Evolutionary conservation across 371 early-diverging fungal species (phyloP).

Genomic region (Mycotypha africana): DNA sequence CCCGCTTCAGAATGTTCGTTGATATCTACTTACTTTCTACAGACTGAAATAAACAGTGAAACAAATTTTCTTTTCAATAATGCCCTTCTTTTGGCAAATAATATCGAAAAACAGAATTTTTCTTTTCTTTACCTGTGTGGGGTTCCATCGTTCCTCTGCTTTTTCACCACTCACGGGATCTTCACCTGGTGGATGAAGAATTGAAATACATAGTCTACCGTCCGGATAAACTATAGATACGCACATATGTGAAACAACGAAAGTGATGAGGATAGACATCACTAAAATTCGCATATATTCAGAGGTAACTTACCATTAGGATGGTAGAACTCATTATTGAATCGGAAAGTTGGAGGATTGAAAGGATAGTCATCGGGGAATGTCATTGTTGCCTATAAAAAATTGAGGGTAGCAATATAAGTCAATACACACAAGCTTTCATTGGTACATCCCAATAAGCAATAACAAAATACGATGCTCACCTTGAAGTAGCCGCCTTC

Average conservation of each 20-base stretch:
- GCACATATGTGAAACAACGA: too few species aligned
- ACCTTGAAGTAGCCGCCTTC: slow-evolving; percentile 92
- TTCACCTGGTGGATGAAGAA: slow-evolving; percentile 71
- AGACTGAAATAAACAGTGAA: slow-evolving; percentile 18
- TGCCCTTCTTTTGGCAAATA: background rate
- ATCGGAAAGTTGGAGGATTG: slow-evolving; percentile 77
- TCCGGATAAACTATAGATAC: slow-evolving; percentile 56
- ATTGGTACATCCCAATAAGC: background rate
- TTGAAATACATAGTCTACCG: slow-evolving; percentile 85
- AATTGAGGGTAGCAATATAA: too few species aligned
- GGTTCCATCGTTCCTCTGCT: slow-evolving; percentile 87
- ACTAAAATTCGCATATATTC: background rate
- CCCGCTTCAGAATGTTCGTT: too few species aligned
- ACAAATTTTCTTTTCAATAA: background rate
- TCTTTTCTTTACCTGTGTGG: slow-evolving; percentile 67
- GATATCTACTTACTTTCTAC: slow-evolving; percentile 38
- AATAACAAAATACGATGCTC: too few species aligned
- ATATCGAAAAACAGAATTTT: background rate
- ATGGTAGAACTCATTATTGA: slow-evolving; percentile 72
- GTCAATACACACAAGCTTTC: too few species aligned
- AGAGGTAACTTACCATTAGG: slow-evolving; percentile 53
- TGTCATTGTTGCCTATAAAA: slow-evolving; percentile 54
- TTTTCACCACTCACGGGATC: slow-evolving; percentile 85
- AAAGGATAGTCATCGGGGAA: slow-evolving; percentile 55
- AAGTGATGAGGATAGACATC: background rate